Evolutionary conservation across 2,329 filamentous ascomycete species (phyloP), one percentile per base, ranked within the genome.

Genomic region (Esteya vermicola): DNA sequence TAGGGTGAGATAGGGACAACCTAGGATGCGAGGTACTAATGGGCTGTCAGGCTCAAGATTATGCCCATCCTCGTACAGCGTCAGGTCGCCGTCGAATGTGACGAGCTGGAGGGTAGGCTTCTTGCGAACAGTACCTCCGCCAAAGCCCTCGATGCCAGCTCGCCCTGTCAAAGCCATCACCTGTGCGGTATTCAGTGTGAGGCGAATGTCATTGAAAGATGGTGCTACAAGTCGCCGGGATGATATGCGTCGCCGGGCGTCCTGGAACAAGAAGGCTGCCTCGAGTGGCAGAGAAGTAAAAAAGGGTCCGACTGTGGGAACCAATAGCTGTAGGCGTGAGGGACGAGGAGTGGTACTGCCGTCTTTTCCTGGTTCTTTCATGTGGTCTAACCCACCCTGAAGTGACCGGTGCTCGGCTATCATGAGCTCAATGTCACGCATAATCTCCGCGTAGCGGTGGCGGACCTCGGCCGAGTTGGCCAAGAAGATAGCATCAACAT

Each of bases 21-120:
- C 59, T 16, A 79, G 56, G 28, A 79, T 66, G 22, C 70, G 64
- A 1, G 70, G 63, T 39, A 96, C 86, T 14, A 93, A 76, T 0
- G 85, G 82, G 55, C 83, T 93, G 14, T 74, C 68, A 0, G 78
- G 67, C 40, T 79, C 76, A 9, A 98, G 67, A 47, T 76, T 84
- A 51, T 85, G 71, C 12, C 91, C 91, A 53, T 98, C 83, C 42
- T 86, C 82, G 57, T 98, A 98, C 19, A 98, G 70, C 1, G 91
- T 98, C 38, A 98, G 86, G 60, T 98, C 91, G 59, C 91, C 91
- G 58, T 98, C 91, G 56, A 98, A 98, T 0, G 91, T 98, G 40
- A 93, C 80, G 4, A 98, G 71, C 50, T 91, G 78, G 9, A 95
- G 69, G 5, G 75, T 71, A 19, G 81, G 79, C 33, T 67, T 64